A percentile compares a stretch with the other conserved stretches of the same genome.
phyloP scores from a whole-genome alignment of 495 filamentous ascomycete species.

The Hyphodiscus hymeniophilus region DNA sequence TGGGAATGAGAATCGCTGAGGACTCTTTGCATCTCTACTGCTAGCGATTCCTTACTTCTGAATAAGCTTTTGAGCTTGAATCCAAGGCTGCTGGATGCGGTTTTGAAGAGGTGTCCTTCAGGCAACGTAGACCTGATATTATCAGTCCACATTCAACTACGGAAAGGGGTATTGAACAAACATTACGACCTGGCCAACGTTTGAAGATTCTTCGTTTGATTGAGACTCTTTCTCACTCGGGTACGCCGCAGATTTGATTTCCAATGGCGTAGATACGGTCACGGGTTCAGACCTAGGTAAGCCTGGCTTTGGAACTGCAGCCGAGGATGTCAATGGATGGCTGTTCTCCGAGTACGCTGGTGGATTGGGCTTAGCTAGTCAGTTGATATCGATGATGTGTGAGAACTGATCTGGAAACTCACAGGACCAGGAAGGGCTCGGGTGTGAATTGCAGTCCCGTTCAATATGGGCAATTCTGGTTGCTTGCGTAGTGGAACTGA shows the following conservation, averaged over 20 bases:
- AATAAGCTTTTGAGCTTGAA: conserved; percentile 20
- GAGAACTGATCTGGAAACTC: background rate
- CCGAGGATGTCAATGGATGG: background rate
- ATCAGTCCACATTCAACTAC: background rate
- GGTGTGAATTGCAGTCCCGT: background rate
- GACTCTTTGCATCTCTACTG: conserved; percentile 14
- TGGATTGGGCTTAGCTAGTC: conserved; percentile 7
- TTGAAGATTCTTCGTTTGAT: background rate
- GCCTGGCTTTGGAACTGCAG: background rate
- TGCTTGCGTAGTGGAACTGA: no score
- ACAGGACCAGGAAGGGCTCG: background rate
- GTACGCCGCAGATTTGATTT: background rate
- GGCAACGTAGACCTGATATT: conserved; percentile 1
- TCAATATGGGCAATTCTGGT: background rate
- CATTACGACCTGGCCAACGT: background rate
- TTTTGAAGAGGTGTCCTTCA: conserved; percentile 18
- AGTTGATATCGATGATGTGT: background rate
- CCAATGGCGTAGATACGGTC: background rate
- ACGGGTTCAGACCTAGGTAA: background rate
- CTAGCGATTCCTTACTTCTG: conserved; percentile 19
- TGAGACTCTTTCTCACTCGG: background rate
- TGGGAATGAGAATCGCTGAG: conserved; percentile 14
- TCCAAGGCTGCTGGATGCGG: conserved; percentile 4
- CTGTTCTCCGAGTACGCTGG: conserved; percentile 11
- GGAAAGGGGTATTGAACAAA: background rate